Evolutionary conservation across 495 filamentous ascomycete genomes (phyloP), one percentile per base, ranked within the genome.

Genomic region (Aspergillus baeticus): DNA sequence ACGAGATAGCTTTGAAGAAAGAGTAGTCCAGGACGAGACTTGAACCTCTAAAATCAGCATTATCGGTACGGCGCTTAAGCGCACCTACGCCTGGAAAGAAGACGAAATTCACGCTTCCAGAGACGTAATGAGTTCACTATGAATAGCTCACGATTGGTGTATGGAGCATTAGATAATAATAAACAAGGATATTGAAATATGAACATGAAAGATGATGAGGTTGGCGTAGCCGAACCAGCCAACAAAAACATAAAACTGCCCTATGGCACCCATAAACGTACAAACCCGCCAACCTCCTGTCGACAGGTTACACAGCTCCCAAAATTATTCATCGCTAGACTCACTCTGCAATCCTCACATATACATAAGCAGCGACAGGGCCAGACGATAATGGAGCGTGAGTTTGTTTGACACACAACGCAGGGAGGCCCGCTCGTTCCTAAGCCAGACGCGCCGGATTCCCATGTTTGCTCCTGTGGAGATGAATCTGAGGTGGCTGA

Each of bases 311-410:
- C 91, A 61, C 94, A 98, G 62, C 87, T 93, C 39, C 90, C 87
- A 64, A 93, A 97, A 70, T 98, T 98, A 63, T 96, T 96, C 88
- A 95, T 89, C 7, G 94, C 94, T 29, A 98, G 80, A 50, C 88
- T 91, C 21, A 98, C 87, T 17, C 94, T 79, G 69, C 94, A 98
- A 51, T 98, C 94, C 65, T 98, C 94, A 64, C 94, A 98, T 21
- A 96, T 77, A 57, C 90, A 92, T 41, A 98, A 78, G 67, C 94
- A 98, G 17, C 95, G 85, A 65, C 94, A 98, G 2, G 94, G 94
- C 95, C 95, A 98, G 3, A 96, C 88, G 51, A 98, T 87, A 47
- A 98, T 88, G 5, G 88, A 96, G 20, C 94, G 81, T 15, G 92
- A 88, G n/a, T 78, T 82, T 22, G 83, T 83, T 66, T 98, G 94